A percentile compares a stretch with the other conserved stretches of the same genome.
Evolutionary conservation across 2,329 filamentous ascomycete species (phyloP).

Genomic region (Fusarium siculi): DNA sequence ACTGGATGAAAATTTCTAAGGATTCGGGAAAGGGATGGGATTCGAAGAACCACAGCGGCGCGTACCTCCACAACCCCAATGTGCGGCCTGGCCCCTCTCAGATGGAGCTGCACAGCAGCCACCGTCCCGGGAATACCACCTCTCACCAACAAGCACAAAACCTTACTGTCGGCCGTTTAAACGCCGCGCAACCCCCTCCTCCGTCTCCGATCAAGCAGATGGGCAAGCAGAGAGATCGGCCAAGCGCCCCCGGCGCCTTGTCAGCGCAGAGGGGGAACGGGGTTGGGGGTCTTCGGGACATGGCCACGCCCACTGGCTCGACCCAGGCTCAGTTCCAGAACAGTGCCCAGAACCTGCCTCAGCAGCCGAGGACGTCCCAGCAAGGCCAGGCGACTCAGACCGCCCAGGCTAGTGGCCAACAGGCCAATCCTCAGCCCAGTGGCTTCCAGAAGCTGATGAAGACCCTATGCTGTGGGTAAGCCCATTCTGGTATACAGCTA

Average conservation of each 20-base stretch:
- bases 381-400: constrained; percentile 68
- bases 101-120: constrained; percentile 82
- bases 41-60: constrained; percentile 71
- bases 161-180: constrained; percentile 89
- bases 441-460: constrained; percentile 95
- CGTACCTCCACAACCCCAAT: constrained; percentile 79
- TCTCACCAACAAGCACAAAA: constrained; percentile 70
- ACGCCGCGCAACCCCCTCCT: constrained; percentile 90
- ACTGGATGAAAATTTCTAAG: constrained; percentile 98
- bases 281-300: constrained; percentile 77
- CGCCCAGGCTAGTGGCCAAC: constrained; percentile 64
- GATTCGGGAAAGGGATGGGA: constrained; percentile 90
- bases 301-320: constrained; percentile 86
- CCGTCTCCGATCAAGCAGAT: constrained; percentile 85
- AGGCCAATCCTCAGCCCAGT: constrained; percentile 77
- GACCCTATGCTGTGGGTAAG: constrained; percentile 86
- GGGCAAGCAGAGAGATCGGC: constrained; percentile 78
- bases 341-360: constrained; percentile 87
- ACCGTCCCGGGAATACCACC: constrained; percentile 72
- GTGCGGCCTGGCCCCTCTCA: constrained; percentile 82
- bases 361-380: constrained; percentile 70
- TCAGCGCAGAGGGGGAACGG: constrained; percentile 81
- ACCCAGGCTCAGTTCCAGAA: constrained; percentile 97
- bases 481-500: constrained; percentile 33
- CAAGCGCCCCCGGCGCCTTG: constrained; percentile 80